Base-by-base conservation (phyloP, 805 yeast genomes). In the Osmozyma mogii region DNA sequence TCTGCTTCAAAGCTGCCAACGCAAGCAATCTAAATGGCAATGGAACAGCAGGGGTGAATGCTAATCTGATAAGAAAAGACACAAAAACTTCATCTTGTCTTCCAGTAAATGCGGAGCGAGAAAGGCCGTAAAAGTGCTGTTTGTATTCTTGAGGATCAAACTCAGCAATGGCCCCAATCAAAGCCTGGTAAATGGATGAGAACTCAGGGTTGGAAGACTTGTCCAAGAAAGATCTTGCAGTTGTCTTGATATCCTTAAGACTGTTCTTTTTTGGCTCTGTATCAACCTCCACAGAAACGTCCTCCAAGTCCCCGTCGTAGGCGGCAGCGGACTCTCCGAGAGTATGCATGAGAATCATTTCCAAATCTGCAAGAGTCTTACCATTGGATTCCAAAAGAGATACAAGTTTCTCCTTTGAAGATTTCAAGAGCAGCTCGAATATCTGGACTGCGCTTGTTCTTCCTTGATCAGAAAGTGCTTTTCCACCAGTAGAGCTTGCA, bases 321-420 rank as follows among this genome's bases (percentile, higher is more conserved):
- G 49, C 59, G 12, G 46, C 43, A 19, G 29, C 28, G 10, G 47
- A 37, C 9, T 41, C 44, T 16, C 54, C 43, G 29, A 85, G 54
- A 1, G 88, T 76, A 1, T 80, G 68, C 55, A 84, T 82, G 26
- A 84, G 57, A 31, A 69, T 65, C 65, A 85, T 70, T 58, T 63
- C 70, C 41, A 64, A 54, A 15, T 59, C 67, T 12, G 49, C 37
- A 15, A 62, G 26, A 15, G 46, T 43, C 26, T 47, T 33, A 14
- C 39, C 35, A 30, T 35, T 27, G 0, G 30, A 28, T 12, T 39
- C 36, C 38, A 61, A 49, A 5, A 32, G 23, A 17, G 41, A 27
- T 9, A 29, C 18, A 31, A 61, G 52, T 18, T 39, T 35, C 9
- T 39, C 43, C n/a, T 35, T 23, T 36, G 58, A 37, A 9, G 29